Base-by-base conservation (phyloP, 2,329 filamentous ascomycete species). In the Colletotrichum lindemuthianum region DNA sequence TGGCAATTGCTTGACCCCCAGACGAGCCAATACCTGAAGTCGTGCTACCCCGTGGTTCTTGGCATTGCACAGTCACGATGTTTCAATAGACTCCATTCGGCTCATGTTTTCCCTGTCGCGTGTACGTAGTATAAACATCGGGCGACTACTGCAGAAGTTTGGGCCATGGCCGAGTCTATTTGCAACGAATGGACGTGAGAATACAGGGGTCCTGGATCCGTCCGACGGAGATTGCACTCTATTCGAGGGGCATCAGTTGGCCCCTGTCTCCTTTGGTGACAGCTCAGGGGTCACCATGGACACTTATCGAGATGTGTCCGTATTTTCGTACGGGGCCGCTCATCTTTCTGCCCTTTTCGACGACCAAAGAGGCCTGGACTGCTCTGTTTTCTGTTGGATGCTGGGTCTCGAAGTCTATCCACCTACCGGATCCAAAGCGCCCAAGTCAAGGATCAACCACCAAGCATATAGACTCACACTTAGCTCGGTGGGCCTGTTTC, bases 81-180 rank as follows among this genome's bases (percentile, higher is more conserved):
- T 52, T 63, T 58, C 59, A 63, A 59, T 58, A 63, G 51, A 48
- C 53, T 63, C 59, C 12, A 63, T 59, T 24, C 11, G 36, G 59
- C 53, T 50, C 47, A 47, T 47, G 59, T 39, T 34, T 34, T 13
- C 45, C 15, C 45, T 57, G 43, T 40, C 4, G 4, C 16, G 7
- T 34, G 24, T 24, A 63, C 40, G n/a, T n/a, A n/a, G n/a, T n/a
- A n/a, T 63, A 12, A 54, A 60, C 41, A 55, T 49, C 36, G 43
- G 58, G 34, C 58, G 50, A 55, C 36, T 43, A 34, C 34, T 11
- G 34, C 50, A 47, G 13, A 34, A n/a, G 36, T 15, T 39, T 52
- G 9, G 41, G 36, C 52, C 40, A 36, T 48, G 37, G 34, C 34
- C 36, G 11, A 43, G 44, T 58, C 44, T 63, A 53, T 47, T 32